Percentiles rank a stretch among this genome's conserved stretches.
Evolutionary conservation across 495 filamentous ascomycete genomes (phyloP).

Genomic region (Penicillium coffeae): DNA sequence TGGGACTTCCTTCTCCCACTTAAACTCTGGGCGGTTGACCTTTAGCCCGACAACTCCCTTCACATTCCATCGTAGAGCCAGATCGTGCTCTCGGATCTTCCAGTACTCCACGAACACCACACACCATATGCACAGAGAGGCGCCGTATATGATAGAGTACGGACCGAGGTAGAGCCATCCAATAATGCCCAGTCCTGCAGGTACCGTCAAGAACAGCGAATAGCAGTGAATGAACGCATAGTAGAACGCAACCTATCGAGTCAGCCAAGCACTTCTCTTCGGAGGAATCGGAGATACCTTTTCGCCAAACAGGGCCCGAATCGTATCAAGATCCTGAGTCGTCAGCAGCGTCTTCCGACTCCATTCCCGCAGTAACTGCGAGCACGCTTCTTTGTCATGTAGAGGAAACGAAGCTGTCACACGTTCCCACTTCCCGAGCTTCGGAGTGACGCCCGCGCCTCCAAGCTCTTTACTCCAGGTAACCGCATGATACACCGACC

Average conservation of each 20-base stretch:
- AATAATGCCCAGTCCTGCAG: constrained; percentile 70
- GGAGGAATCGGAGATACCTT: constrained; percentile 50
- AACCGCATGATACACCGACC: constrained; percentile 82
- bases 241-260: constrained; percentile 73
- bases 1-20: constrained; percentile 66
- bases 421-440: constrained; percentile 74
- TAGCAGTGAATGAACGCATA: constrained; percentile 94
- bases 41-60: constrained; percentile 79
- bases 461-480: constrained; percentile 75
- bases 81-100: constrained; percentile 88
- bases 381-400: constrained; percentile 83
- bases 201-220: constrained; percentile 77
- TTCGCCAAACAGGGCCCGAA: constrained; percentile 83
- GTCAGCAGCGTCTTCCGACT: constrained; percentile 68
- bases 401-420: constrained; percentile 85
- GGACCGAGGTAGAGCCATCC: constrained; percentile 75
- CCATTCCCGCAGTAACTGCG: constrained; percentile 81
- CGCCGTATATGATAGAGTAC: constrained; percentile 77
- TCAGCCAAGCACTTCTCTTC: background rate
- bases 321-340: constrained; percentile 69
- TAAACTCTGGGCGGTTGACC: constrained; percentile 69
- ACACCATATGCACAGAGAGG: constrained; percentile 76
- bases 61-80: constrained; percentile 89
- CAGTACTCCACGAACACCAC: constrained; percentile 92
- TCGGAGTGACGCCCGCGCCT: constrained; percentile 83